A percentile compares a stretch with the other conserved stretches of the same genome.
These are phyloP conservation scores for Pseudonitzschia pungens DNA, from an alignment of 108 stramenopile genomes.

Conservation along the genomic window DNA sequence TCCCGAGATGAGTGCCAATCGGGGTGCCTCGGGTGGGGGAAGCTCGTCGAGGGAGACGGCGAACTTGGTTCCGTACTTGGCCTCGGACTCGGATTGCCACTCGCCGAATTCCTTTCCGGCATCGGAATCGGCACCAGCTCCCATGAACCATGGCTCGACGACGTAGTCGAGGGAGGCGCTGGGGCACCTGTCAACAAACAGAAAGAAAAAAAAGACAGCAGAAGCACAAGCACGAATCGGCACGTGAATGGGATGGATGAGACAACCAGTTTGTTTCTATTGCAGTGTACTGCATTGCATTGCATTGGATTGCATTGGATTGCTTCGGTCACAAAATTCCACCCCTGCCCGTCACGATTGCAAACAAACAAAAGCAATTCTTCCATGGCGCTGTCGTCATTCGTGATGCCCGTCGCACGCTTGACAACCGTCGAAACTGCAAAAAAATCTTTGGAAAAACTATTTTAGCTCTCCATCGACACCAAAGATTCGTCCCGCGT, in stretches of 20 bases:
- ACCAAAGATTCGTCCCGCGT: neutral
- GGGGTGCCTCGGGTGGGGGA: slow-evolving; percentile 69
- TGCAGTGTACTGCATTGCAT: too few relatives aligned
- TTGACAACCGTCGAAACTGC: neutral
- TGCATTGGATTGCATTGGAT: too few relatives aligned
- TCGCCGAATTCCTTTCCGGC: slow-evolving; percentile 76
- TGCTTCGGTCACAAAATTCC: neutral
- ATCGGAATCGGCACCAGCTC: slow-evolving; percentile 61
- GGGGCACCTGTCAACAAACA: slow-evolving; percentile 61
- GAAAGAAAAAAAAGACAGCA: slow-evolving; percentile 11
- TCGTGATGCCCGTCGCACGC: neutral
- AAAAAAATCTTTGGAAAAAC: neutral
- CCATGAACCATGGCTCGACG: slow-evolving; percentile 90
- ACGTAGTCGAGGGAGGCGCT: slow-evolving; percentile 76
- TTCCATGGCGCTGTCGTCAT: neutral
- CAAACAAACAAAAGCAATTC: neutral
- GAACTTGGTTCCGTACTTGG: slow-evolving; percentile 64
- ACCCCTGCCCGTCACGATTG: neutral
- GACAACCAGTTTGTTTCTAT: too few relatives aligned
- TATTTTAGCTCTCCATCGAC: neutral
- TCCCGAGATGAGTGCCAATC: slow-evolving; percentile 80
- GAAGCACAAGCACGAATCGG: neutral
- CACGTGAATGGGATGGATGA: too few relatives aligned
- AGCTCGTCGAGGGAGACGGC: slow-evolving; percentile 57
- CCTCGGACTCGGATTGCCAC: slow-evolving; percentile 54